A percentile compares a stretch with the other conserved stretches of the same genome.
Evolutionary conservation across 768 basidiomycete genomes (phyloP).

Genomic region (Pulveroboletus sp.): DNA sequence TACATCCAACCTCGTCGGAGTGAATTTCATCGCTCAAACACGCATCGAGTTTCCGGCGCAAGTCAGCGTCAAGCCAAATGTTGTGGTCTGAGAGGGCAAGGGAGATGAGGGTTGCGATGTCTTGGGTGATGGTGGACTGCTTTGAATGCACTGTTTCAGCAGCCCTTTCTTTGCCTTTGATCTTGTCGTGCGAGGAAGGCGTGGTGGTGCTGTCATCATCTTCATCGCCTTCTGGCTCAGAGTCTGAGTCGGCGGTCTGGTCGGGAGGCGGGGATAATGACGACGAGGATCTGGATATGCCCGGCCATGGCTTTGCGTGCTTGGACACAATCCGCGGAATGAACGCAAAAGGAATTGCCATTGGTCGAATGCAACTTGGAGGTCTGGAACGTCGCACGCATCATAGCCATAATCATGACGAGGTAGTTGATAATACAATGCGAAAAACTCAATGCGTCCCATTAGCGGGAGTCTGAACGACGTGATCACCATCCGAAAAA

Average conservation of each 20-base stretch:
- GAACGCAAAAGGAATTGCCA: constrained; percentile 39
- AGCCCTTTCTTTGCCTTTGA: constrained; percentile 22
- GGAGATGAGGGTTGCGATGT: constrained; percentile 46
- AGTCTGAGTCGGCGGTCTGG: constrained; percentile 1
- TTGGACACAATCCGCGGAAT: constrained; percentile 46
- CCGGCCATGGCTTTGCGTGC: constrained; percentile 25
- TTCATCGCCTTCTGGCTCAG: constrained; percentile 4
- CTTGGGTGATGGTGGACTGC: constrained; percentile 33
- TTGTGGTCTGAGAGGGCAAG: constrained; percentile 70
- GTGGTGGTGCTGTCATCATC: neutral
- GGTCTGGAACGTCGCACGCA: too few relatives aligned
- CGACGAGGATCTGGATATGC: constrained; percentile 7
- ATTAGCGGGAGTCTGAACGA: too few relatives aligned
- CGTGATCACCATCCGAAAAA: neutral
- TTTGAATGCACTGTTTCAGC: constrained; percentile 14
- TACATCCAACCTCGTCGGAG: constrained; percentile 44
- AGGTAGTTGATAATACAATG: too few relatives aligned
- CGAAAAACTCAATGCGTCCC: too few relatives aligned
- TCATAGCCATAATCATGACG: too few relatives aligned
- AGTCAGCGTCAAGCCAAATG: constrained; percentile 58
- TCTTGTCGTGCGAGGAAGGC: constrained; percentile 17
- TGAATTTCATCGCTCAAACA: constrained; percentile 12
- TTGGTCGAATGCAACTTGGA: constrained; percentile 1
- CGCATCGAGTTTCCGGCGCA: constrained; percentile 46
- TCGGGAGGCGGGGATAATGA: constrained; percentile 10